Base-by-base conservation (phyloP, 129 eudicot species). In the Saposhnikovia divaricata region DNA sequence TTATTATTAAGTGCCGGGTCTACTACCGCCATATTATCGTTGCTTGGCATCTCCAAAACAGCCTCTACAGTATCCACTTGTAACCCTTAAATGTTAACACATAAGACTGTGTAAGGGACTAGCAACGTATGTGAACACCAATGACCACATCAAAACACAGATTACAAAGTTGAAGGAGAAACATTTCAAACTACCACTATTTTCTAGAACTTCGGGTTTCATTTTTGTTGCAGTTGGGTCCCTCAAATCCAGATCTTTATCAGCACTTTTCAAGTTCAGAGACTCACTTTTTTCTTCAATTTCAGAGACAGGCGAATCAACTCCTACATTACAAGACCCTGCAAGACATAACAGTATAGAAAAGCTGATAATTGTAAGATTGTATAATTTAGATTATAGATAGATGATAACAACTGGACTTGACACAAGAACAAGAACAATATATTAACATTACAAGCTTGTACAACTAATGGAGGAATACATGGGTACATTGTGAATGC, bases 101-200 rank as follows among this genome's bases (percentile, higher is more conserved):
- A 51, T 21, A 55, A 21, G 27, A 21, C 63, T 1, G 27, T 6
- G 19, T 19, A 19, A 55, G 25, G 10, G 8, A 55, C n/a, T 19
- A 55, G 63, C 63, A 19, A 55, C 16, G n/a, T 2, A 3, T 21
- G 14, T 11, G 12, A 37, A 72, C 18, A 45, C 39, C 5, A 42
- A 23, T 9, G 21, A 15, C 19, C 9, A 13, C 16, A 70, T 14
- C 40, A 37, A 70, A 4, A 70, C n/a, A 13, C 12, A 13, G 27
- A 31, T 70, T 51, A 4, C 5, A 70, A 8, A 43, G 18, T 0
- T 3, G 0, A 3, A 65, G 16, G 38, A 28, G 9, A n/a, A 28
- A 28, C 15, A 25, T 18, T 39, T 7, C 21, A n/a, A 75, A 77
- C 40, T 72, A 85, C 88, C 82, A 37, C 27, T 76, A 55, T 40